phyloP scores from a whole-genome alignment of 768 basidiomycete genomes.

The Macrolepiota albuminosa region DNA sequence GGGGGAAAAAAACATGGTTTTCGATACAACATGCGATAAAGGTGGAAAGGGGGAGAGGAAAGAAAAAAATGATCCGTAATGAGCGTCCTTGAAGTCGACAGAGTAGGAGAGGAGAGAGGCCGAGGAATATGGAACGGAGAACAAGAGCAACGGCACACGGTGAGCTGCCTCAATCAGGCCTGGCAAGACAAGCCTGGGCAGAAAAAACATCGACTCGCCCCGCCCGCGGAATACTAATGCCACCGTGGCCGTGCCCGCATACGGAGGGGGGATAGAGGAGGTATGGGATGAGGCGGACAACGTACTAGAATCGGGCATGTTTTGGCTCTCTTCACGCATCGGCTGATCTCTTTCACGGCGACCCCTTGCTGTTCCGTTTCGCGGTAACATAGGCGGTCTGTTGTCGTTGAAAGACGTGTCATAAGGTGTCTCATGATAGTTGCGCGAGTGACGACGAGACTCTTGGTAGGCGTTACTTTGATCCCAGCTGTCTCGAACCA shows the following conservation, averaged over 20 bases:
- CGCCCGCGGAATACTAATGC: conserved; percentile 16
- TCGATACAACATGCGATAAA: conserved; percentile 22
- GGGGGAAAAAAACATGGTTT: conserved; percentile 18
- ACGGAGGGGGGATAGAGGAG: conserved; percentile 32
- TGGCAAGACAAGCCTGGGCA: conserved; percentile 12
- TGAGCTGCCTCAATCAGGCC: conserved; percentile 21
- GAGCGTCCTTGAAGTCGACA: conserved; percentile 35
- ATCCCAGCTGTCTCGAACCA: conserved; percentile 22
- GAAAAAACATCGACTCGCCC: conserved; percentile 14
- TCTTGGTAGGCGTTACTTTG: conserved; percentile 18
- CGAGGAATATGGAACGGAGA: conserved; percentile 21
- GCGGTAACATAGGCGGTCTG: conserved; percentile 17
- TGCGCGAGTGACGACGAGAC: conserved; percentile 11
- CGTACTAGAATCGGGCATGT: conserved; percentile 51
- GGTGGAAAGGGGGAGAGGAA: conserved; percentile 26
- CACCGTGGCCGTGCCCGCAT: conserved; percentile 30
- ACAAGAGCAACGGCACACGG: conserved; percentile 20
- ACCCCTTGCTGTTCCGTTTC: conserved; percentile 24
- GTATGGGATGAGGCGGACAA: conserved; percentile 52
- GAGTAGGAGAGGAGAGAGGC: conserved; percentile 24
- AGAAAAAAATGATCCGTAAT: conserved; percentile 34
- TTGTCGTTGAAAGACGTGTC: conserved; percentile 15
- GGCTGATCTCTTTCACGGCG: conserved; percentile 25
- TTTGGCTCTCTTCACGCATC: conserved; percentile 25
- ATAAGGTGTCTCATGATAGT: conserved; percentile 9